phyloP scores from a whole-genome alignment of 2,329 filamentous ascomycete genomes.

The Aspergillus nomiae region DNA sequence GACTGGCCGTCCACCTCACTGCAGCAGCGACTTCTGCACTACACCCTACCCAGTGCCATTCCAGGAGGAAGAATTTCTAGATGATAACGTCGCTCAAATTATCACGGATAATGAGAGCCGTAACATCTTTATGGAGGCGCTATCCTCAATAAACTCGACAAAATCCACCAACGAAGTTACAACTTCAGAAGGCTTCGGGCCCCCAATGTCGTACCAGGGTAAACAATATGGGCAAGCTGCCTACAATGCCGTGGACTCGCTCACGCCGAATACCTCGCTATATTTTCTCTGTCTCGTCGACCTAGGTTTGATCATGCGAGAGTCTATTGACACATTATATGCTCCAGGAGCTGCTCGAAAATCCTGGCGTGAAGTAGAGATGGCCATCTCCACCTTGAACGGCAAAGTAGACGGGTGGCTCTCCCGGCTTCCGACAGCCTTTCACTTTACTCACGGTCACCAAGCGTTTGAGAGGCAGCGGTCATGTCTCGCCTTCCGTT shows the following conservation, averaged over 20 bases:
- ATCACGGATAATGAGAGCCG: conserved; percentile 38
- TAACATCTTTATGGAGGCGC: conserved; percentile 26
- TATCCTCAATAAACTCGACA: conserved; percentile 21
- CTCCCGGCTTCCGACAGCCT: conserved; percentile 38
- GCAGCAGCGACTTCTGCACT: conserved; percentile 42
- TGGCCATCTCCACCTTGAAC: conserved; percentile 36
- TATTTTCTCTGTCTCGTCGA: conserved; percentile 45
- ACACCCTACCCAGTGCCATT: conserved; percentile 45
- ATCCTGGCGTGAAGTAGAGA: conserved; percentile 41
- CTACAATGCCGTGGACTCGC: conserved; percentile 28
- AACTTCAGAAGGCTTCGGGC: conserved; percentile 18
- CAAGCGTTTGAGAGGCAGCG: conserved; percentile 35
- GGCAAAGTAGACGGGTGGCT: conserved; percentile 42
- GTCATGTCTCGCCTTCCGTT: conserved; percentile 42
- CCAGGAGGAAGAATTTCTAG: conserved; percentile 39
- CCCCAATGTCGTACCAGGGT: conserved; percentile 9
- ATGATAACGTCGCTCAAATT: conserved; percentile 33
- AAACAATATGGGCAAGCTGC: conserved; percentile 25
- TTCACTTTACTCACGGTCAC: conserved; percentile 34
- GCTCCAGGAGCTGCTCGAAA: conserved; percentile 38
- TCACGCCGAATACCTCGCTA: conserved; percentile 39
- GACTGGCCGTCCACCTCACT: conserved; percentile 45
- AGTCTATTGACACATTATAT: conserved; percentile 41
- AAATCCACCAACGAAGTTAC: conserved; percentile 10
- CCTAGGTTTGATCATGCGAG: conserved; percentile 37